Conservation (phyloP, 805 yeast genomes). For the Metschnikowia aberdeeniae region DNA sequence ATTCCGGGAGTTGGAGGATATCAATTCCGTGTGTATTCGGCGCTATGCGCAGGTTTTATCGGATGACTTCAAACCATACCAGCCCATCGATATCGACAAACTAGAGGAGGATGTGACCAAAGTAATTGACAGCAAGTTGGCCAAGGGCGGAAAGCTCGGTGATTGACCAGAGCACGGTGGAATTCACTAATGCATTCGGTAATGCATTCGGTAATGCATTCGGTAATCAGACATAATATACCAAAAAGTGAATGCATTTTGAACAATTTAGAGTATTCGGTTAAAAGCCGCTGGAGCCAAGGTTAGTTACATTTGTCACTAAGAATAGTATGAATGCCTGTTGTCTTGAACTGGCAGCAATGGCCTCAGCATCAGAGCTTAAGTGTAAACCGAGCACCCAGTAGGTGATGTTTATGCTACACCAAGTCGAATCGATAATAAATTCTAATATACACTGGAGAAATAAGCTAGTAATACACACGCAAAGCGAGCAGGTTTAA, state of each 20-base stretch:
- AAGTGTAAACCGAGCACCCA: too few relatives aligned
- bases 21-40: constrained; percentile 45
- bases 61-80: constrained; percentile 22
- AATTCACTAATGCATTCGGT: background rate
- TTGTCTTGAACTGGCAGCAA: too few relatives aligned
- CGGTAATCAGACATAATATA: background rate
- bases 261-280: too few relatives aligned
- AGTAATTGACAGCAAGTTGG: constrained; percentile 19
- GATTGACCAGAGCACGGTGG: background rate
- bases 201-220: too few relatives aligned
- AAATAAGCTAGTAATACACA: constrained; percentile 21
- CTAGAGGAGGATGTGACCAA: constrained; percentile 22
- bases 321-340: too few relatives aligned
- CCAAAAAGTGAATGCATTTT: background rate
- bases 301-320: too few relatives aligned
- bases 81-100: constrained; percentile 22
- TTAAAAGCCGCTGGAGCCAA: too few relatives aligned
- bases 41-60: constrained; percentile 45
- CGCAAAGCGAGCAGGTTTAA: constrained; percentile 30
- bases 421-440: constrained; percentile 15
- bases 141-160: constrained; percentile 17
- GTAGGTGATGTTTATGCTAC: too few relatives aligned
- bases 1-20: constrained; percentile 53
- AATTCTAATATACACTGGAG: constrained; percentile 22
- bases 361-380: too few relatives aligned